Evolutionary conservation across 148 eudicot species (phyloP).

Genomic region (Persicaria maculosa): DNA sequence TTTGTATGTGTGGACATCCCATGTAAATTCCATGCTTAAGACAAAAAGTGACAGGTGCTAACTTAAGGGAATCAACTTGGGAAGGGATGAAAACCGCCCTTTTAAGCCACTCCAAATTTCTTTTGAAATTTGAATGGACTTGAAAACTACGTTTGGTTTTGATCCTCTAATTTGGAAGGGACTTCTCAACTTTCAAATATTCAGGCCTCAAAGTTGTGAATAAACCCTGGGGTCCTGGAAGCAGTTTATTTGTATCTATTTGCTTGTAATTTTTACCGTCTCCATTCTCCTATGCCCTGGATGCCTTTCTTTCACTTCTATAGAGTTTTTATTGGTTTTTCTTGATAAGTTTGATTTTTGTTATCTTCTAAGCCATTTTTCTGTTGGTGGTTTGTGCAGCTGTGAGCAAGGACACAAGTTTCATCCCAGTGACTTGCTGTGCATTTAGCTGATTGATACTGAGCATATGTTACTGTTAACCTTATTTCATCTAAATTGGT

Average conservation of each 20-base stretch:
- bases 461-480: background rate
- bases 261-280: background rate
- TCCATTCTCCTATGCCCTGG: background rate
- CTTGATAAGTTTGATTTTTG: background rate
- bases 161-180: background rate
- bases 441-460: background rate
- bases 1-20: background rate
- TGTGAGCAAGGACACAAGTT: background rate
- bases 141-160: too few relatives aligned
- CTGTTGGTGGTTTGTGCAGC: background rate
- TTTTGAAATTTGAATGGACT: background rate
- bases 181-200: background rate
- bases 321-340: background rate
- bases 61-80: background rate
- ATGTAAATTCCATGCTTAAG: conserved; percentile 2
- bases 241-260: background rate
- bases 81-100: background rate
- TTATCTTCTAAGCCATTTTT: background rate
- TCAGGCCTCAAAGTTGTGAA: background rate
- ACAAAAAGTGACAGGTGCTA: background rate
- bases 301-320: background rate
- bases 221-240: conserved; percentile 1
- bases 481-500: background rate
- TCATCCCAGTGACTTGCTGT: background rate
- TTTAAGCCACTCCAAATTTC: background rate